A percentile compares a stretch with the other conserved stretches of the same genome.
phyloP scores from a whole-genome alignment of 768 basidiomycete species.

The Arthromyces matolae region DNA sequence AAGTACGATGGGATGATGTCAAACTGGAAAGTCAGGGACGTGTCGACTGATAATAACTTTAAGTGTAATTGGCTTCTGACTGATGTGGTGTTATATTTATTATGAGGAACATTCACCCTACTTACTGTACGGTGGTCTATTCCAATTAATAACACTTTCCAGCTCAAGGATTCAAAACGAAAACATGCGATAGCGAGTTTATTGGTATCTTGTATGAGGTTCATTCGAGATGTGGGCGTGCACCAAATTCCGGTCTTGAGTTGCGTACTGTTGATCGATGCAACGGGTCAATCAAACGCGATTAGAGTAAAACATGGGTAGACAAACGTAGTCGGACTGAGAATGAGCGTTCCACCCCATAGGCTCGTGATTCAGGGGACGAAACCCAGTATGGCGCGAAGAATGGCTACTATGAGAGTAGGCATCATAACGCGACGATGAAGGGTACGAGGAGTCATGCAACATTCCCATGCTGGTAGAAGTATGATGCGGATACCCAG shows the following conservation, averaged over 20 bases:
- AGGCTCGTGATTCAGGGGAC: slow-evolving; percentile 47
- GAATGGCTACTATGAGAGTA: slow-evolving; percentile 38
- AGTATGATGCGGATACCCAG: slow-evolving; percentile 43
- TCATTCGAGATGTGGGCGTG: slow-evolving; percentile 35
- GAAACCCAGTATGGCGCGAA: slow-evolving; percentile 46
- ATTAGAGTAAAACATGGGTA: not conserved
- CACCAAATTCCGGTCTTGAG: slow-evolving; percentile 35
- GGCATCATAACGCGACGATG: slow-evolving; percentile 49
- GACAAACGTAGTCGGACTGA: slow-evolving; percentile 61
- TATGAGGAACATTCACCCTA: no score
- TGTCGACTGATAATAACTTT: no score
- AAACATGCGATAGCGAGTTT: slow-evolving; percentile 15
- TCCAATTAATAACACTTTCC: no score
- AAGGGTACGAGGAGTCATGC: slow-evolving; percentile 54
- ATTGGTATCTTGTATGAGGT: slow-evolving; percentile 43
- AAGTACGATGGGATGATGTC: no score
- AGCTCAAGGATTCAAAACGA: no score
- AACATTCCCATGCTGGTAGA: slow-evolving; percentile 52
- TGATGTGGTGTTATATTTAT: no score
- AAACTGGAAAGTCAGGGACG: no score
- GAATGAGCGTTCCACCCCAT: slow-evolving; percentile 46
- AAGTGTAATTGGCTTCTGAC: no score
- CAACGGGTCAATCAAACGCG: not conserved
- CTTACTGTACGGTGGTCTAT: no score
- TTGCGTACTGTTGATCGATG: slow-evolving; percentile 23